Conservation (phyloP, 202 grass and related monocot genomes). For the Schoenoplectus tabernaemontani region DNA sequence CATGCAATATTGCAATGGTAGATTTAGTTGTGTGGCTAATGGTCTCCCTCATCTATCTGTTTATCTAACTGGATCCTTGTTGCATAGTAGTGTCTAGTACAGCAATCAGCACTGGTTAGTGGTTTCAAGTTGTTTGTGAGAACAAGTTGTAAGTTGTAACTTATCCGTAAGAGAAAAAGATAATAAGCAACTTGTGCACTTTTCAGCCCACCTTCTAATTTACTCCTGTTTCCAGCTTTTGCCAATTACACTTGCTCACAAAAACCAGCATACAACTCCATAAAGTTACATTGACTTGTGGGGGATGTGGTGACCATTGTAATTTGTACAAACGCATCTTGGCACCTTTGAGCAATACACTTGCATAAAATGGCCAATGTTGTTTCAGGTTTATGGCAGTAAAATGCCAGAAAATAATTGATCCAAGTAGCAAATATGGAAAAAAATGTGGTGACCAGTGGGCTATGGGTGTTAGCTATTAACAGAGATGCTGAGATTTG, state of each 20-base stretch:
- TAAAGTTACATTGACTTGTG: not conserved
- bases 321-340: not conserved
- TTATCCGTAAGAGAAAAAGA: not conserved
- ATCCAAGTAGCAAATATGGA: not conserved
- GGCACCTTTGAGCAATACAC: not conserved
- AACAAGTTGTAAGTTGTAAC: not conserved
- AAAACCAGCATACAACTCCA: not conserved
- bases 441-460: not conserved
- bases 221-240: not conserved
- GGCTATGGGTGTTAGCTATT: not conserved
- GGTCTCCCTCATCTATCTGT: not conserved
- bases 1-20: not conserved
- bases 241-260: not conserved
- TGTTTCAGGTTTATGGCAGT: not conserved
- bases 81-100: not conserved
- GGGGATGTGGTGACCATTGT: not conserved
- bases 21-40: slow-evolving; percentile 3
- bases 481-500: not conserved
- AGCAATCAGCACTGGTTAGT: not conserved
- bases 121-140: not conserved
- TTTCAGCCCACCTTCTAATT: not conserved
- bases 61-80: not conserved
- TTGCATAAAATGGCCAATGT: not conserved
- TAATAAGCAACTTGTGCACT: not conserved
- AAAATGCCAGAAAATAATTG: not conserved